phyloP scores from a whole-genome alignment of 371 early-diverging fungal genomes.

The Nematocida sp. region DNA sequence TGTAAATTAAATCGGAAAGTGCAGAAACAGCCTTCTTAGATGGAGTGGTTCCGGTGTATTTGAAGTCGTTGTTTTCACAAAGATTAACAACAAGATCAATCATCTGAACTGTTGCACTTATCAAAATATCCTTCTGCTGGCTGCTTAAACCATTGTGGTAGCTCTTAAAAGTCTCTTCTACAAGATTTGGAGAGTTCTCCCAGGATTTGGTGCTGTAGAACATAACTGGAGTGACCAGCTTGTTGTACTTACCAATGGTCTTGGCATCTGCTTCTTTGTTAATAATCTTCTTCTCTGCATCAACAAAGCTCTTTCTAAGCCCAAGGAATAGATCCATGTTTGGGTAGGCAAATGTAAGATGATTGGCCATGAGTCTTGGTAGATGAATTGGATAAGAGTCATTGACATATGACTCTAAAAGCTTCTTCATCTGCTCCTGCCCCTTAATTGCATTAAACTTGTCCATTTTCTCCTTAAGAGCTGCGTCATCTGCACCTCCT shows the following conservation, averaged over 20 bases:
- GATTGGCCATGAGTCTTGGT: constrained; percentile 17
- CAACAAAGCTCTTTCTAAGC: constrained; percentile 11
- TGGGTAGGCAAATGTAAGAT: constrained; percentile 40
- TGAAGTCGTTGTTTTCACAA: neutral
- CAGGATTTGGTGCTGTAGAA: neutral
- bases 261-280: neutral
- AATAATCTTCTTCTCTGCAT: neutral
- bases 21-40: constrained; percentile 23
- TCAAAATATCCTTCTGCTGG: constrained; percentile 5
- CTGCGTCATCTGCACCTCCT: constrained; percentile 26
- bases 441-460: constrained; percentile 22
- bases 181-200: neutral
- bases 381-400: constrained; percentile 42
- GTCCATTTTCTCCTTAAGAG: constrained; percentile 33
- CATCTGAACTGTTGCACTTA: neutral
- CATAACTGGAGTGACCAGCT: neutral
- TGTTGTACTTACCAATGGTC: constrained; percentile 3
- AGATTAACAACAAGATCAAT: constrained; percentile 13
- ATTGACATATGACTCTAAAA: constrained; percentile 3
- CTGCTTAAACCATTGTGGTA: neutral
- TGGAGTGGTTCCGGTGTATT: neutral
- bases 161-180: neutral
- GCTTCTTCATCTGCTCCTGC: neutral
- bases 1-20: constrained; percentile 8
- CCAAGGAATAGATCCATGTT: constrained; percentile 22